These are phyloP conservation scores for Agapanthus africanus DNA, from an alignment of 106 monocot genomes.

Conservation along the genomic window DNA sequence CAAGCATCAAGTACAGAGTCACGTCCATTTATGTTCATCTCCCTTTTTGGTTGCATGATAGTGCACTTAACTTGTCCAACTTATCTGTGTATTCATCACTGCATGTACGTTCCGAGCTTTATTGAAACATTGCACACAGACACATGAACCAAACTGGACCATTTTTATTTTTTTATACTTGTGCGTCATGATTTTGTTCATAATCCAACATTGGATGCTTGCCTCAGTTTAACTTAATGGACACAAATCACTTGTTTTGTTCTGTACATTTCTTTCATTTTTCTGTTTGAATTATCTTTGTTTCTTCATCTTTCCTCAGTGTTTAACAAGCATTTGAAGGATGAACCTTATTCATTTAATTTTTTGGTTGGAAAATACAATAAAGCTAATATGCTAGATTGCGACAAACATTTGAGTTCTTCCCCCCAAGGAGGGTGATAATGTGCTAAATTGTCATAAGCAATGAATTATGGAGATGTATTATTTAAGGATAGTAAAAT, in stretches of 20 bases:
- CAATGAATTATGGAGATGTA: not conserved
- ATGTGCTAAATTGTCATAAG: too few relatives aligned
- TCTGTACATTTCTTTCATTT: not conserved
- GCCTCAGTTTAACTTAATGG: not conserved
- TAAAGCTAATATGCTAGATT: not conserved
- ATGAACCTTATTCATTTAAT: not conserved
- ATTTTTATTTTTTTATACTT: not conserved
- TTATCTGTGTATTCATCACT: not conserved
- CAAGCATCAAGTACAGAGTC: not conserved
- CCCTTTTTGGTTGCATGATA: not conserved
- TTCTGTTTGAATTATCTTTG: not conserved
- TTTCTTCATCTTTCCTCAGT: not conserved
- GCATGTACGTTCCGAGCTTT: not conserved
- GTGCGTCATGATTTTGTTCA: not conserved
- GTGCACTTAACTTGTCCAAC: not conserved
- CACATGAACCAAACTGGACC: not conserved
- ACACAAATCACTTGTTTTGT: not conserved
- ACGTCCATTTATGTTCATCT: not conserved
- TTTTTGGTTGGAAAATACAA: not conserved
- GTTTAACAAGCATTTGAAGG: not conserved
- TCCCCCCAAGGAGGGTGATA: not conserved
- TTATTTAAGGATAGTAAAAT: not conserved
- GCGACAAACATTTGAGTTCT: not conserved
- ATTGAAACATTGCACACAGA: not conserved
- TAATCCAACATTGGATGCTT: not conserved